A percentile compares a stretch with the other conserved stretches of the same genome.
Conservation (phyloP, 78 protist species). For the Dictyostelium intermedium region DNA sequence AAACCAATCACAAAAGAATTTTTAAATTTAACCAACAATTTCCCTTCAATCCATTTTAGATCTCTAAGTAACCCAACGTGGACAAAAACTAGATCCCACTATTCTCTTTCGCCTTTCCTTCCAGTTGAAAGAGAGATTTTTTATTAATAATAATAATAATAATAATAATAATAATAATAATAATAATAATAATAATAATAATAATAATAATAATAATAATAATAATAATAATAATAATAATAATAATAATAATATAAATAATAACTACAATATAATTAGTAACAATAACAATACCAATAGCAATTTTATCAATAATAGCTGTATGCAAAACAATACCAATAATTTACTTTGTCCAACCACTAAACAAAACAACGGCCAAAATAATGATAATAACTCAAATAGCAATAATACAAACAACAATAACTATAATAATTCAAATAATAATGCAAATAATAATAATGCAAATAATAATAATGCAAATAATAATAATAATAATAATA, state of each 20-base stretch:
- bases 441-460: neutral
- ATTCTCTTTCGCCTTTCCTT: slow-evolving; percentile 44
- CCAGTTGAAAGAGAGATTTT: slow-evolving; percentile 62
- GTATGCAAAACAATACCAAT: neutral
- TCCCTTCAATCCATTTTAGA: slow-evolving; percentile 19
- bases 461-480: too few relatives aligned
- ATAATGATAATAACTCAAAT: neutral
- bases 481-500: slow-evolving; percentile 1
- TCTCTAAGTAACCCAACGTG: slow-evolving; percentile 19
- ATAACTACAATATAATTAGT: neutral
- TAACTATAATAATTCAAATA: neutral
- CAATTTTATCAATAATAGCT: neutral
- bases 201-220: slow-evolving; percentile 18
- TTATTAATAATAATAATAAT: neutral
- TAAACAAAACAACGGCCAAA: neutral
- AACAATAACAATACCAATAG: neutral
- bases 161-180: slow-evolving; percentile 1
- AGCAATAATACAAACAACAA: neutral
- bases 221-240: slow-evolving; percentile 16
- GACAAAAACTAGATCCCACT: slow-evolving; percentile 28
- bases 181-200: neutral
- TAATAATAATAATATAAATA: neutral
- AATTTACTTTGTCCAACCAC: neutral
- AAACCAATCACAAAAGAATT: slow-evolving; percentile 64
- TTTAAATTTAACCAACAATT: neutral